Evolutionary conservation across 106 monocot species (phyloP), one percentile per base, ranked within the genome.

Genomic region (Amphibolis antarctica): DNA sequence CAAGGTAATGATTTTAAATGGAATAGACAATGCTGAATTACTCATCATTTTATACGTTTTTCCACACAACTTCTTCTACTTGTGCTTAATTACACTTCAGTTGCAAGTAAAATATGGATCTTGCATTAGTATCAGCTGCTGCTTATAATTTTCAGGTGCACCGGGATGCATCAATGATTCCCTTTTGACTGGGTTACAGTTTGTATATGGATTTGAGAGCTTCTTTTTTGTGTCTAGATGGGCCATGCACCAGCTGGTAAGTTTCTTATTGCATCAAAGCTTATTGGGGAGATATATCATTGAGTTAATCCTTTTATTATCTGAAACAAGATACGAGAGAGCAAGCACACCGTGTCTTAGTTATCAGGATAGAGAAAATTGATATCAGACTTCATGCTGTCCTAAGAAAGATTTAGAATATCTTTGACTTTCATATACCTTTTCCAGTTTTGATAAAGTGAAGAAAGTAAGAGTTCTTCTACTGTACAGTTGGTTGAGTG

Each of bases 161-260:
- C 88, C 93, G 51, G 93, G 93, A 74, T 83, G 79, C 65, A 86
- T 88, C 60, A 83, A 79, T 71, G 88, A 88, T 75, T 74, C 83
- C 58, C 74, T 93, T 49, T 83, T 93, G 66, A 93, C 88, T 52
- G 93, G 93, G 29, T 53, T 93, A 44, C 88, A 88, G 50, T 93
- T 93, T 81, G 79, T 88, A 63, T 76, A 83, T 79, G 93, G 93
- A 17, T 83, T 88, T 58, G 69, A 74, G 60, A 88, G 85, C 72
- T 85, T 77, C 71, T 79, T 93, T 60, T 93, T 93, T 77, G 85
- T 93, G 42, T 88, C 88, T 15, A 80, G 85, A 79, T 93, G 93
- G 93, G 83, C 68, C 25, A 93, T 93, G 88, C 93, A 93, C 69
- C 93, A 93, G 77, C 53, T 91, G 90, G 90, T 83, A 81, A 51